phyloP scores from a whole-genome alignment of 1,284 basidiomycete species.

The Pisolithus thermaeus region DNA sequence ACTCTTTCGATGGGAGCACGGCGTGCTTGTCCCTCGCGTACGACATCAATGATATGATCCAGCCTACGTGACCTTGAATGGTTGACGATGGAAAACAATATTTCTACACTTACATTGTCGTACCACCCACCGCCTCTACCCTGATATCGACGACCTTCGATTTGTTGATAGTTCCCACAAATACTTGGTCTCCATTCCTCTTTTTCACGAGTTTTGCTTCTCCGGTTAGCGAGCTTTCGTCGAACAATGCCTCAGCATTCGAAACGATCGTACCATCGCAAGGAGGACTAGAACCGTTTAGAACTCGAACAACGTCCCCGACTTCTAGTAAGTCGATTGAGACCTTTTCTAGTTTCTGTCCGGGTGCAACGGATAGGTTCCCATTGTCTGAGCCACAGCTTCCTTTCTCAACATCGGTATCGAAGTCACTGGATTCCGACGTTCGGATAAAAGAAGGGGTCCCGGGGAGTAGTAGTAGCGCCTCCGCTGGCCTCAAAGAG shows the following conservation, averaged over 20 bases:
- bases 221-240: constrained; percentile 84
- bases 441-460: constrained; percentile 8
- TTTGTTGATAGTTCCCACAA: constrained; percentile 74
- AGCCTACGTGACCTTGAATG: constrained; percentile 43
- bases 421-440: background rate
- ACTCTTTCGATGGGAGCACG: constrained; percentile 77
- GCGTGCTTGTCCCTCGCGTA: constrained; percentile 68
- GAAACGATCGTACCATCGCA: constrained; percentile 63
- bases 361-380: constrained; percentile 19
- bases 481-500: constrained; percentile 58
- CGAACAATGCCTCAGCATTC: constrained; percentile 51
- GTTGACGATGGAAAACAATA: background rate
- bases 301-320: constrained; percentile 69
- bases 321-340: constrained; percentile 63
- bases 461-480: constrained; percentile 47
- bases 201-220: constrained; percentile 62
- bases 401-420: constrained; percentile 44
- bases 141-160: constrained; percentile 53
- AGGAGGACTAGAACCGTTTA: constrained; percentile 67
- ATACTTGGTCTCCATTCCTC: constrained; percentile 56
- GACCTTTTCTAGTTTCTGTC: constrained; percentile 36
- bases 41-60: constrained; percentile 69
- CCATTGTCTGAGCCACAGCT: constrained; percentile 22
- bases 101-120: constrained; percentile 53
- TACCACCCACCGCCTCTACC: constrained; percentile 57